These are phyloP conservation scores for Aspergillus brasiliensis DNA, from an alignment of 2,329 filamentous ascomycete genomes.

Conservation along the genomic window DNA sequence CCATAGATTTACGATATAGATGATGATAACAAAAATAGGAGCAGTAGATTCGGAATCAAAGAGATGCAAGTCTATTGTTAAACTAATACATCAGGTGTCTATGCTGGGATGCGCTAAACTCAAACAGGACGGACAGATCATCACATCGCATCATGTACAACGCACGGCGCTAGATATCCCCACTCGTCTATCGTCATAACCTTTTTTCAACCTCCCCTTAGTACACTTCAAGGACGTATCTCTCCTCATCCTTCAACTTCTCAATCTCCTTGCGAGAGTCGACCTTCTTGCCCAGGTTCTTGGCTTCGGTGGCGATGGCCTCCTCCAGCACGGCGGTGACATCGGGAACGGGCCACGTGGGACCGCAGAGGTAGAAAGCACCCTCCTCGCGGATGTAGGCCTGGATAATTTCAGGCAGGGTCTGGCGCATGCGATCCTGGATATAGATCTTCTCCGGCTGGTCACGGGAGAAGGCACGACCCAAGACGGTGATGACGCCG, in stretches of 20 bases:
- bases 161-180: background rate
- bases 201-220: conserved; percentile 48
- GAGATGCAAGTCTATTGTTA: background rate
- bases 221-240: conserved; percentile 97
- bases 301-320: conserved; percentile 77
- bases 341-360: conserved; percentile 97
- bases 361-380: conserved; percentile 94
- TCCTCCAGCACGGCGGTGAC: conserved; percentile 93
- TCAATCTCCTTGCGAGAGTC: conserved; percentile 91
- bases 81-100: background rate
- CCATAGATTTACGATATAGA: conserved; percentile 16
- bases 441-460: conserved; percentile 99
- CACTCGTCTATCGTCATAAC: background rate
- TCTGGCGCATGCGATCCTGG: conserved; percentile 95
- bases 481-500: conserved; percentile 90
- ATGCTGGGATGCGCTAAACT: conserved; percentile 2
- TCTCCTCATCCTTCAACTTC: conserved; percentile 87
- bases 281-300: conserved; percentile 70
- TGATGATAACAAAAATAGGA: background rate
- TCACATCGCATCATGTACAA: background rate
- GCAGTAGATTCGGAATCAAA: background rate
- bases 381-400: conserved; percentile 87
- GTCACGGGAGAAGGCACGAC: conserved; percentile 92
- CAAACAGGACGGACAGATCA: conserved; percentile 1
- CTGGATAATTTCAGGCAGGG: conserved; percentile 75